Evolutionary conservation across 2,329 filamentous ascomycete genomes (phyloP).

Genomic region (Colletotrichum musicola): DNA sequence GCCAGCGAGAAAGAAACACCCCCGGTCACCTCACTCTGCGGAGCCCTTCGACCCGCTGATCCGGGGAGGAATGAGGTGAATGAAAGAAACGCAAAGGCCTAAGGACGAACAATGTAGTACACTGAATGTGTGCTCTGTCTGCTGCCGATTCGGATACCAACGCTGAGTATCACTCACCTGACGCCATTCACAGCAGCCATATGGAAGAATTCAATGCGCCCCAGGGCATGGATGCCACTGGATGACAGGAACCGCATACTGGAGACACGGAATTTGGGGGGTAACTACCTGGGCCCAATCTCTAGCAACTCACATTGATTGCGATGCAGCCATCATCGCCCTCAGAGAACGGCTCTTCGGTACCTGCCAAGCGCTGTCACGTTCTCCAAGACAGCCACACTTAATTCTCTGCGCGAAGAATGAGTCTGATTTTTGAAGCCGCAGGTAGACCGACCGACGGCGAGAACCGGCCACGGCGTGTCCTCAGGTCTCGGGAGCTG

Average conservation of each 20-base stretch:
- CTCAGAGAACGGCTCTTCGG: neutral
- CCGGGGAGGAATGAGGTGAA: conserved; percentile 26
- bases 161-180: no score
- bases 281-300: neutral
- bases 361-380: conserved; percentile 26
- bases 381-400: conserved; percentile 1
- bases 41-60: conserved; percentile 39
- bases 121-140: no score
- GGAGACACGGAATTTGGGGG: neutral
- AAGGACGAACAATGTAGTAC: neutral
- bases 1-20: conserved; percentile 1
- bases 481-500: no score
- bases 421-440: neutral
- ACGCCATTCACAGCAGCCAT: no score
- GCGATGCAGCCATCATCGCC: conserved; percentile 25
- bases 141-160: no score
- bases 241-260: no score
- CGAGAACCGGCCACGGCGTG: conserved; percentile 19
- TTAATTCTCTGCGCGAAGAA: neutral
- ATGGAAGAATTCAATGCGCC: no score
- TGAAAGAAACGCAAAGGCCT: neutral
- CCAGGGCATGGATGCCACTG: no score
- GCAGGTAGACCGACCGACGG: neutral
- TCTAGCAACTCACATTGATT: conserved; percentile 19
- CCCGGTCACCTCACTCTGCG: conserved; percentile 23